Evolutionary conservation across 73 alveolate species (phyloP), one percentile per base, ranked within the genome.

Genomic region (Paramecium pentaurelia): DNA sequence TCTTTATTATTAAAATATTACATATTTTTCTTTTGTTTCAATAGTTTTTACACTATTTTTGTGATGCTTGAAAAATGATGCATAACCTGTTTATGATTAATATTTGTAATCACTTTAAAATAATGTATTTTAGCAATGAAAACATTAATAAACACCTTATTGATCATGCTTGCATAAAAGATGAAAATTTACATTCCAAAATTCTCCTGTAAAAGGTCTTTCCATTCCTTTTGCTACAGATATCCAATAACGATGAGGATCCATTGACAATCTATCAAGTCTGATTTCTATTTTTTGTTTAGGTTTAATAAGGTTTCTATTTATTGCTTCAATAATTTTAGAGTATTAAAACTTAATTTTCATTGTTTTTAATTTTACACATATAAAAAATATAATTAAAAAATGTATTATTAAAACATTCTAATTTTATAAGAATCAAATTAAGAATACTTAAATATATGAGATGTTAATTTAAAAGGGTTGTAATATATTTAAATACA

Each of bases 171-270:
- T 54, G 14, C 16, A 18, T 54, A 16, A 4, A 18, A 18, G 11
- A 54, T 18, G 20, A 18, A 34, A 54, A 34, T 34, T 8, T 64
- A 32, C 51, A 64, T 64, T 27, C 18, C 22, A 64, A 64, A 12
- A 64, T 64, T 64, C 42, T 64, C 84, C 84, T 28, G 84, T 28
- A 64, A 64, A 64, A 12, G 84, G 84, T 64, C 47, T 64, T 64
- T 64, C 84, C 84, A 64, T 64, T 30, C 84, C 84, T 64, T 64
- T 64, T 27, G 36, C 84, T 3, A 32, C 28, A 1, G 84, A 54
- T 11, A 64, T 64, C 84, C 84, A 64, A 64, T 64, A 64, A 32
- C 30, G 47, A 64, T 64, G 84, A 64, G 84, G 84, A 32, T 28
- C 47, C 84, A 64, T 64, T 2, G 42, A 32, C 30, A 64, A 64